Percentiles rank a stretch among this genome's conserved stretches.
These are phyloP conservation scores for Tylopilus plumbeoviolaceoides DNA, from an alignment of 768 basidiomycete species.

Conservation along the genomic window DNA sequence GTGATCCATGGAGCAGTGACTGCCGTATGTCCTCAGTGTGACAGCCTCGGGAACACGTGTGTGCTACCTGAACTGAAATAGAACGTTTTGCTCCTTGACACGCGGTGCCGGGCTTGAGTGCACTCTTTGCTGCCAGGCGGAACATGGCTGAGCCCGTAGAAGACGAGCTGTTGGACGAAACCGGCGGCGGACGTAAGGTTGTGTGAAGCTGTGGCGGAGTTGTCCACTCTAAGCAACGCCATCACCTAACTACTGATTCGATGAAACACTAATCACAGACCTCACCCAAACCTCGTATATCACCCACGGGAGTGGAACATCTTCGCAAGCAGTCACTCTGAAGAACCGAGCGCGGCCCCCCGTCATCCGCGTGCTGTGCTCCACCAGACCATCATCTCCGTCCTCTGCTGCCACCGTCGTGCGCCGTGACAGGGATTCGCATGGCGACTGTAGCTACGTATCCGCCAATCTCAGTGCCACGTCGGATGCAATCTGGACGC, in stretches of 20 bases:
- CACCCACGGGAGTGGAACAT: constrained; percentile 32
- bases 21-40: constrained; percentile 35
- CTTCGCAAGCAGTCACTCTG: constrained; percentile 24
- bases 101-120: constrained; percentile 10
- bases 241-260: neutral
- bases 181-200: neutral
- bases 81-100: constrained; percentile 36
- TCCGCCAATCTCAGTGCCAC: neutral
- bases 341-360: constrained; percentile 26
- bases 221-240: constrained; percentile 1
- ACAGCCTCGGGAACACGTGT: constrained; percentile 17
- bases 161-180: constrained; percentile 4
- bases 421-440: constrained; percentile 6
- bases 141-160: constrained; percentile 19
- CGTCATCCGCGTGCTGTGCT: constrained; percentile 24
- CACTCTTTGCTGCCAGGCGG: constrained; percentile 14
- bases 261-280: constrained; percentile 6
- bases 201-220: constrained; percentile 22
- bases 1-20: constrained; percentile 92
- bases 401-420: neutral
- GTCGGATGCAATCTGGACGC: constrained; percentile 3
- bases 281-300: constrained; percentile 42
- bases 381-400: constrained; percentile 12
- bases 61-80: constrained; percentile 62
- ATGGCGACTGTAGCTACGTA: constrained; percentile 15